Evolutionary conservation across 2,329 filamentous ascomycete species (phyloP), one percentile per base, ranked within the genome.

Genomic region (Curvularia verruculosa): DNA sequence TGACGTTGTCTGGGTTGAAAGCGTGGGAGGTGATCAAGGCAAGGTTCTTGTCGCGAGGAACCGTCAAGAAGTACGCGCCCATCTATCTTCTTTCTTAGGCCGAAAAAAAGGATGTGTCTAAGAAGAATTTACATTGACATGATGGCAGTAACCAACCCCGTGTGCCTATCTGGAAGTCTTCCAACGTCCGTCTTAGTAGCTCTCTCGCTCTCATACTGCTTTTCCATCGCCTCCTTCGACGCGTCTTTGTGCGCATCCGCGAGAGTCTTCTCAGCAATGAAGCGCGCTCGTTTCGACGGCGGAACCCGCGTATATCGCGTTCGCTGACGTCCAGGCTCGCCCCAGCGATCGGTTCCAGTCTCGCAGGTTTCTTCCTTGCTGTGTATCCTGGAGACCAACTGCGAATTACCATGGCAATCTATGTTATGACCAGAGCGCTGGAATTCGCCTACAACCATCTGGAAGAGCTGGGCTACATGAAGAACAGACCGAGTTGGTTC

Each of bases 361-460:
- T 97, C 46, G 92, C 94, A 0, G 94, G 94, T 3, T 84, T 96
- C 48, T 89, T 91, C 48, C 81, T 98, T 18, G 91, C 90, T 7
- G 84, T 96, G 9, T 91, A 87, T 82, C 94, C 72, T 66, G 85
- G 82, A 36, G 83, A 87, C 61, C 87, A 90, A 65, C 74, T 95
- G 65, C 87, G 95, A 49, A 82, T 94, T 51, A 91, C 90, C 0
- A 84, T 95, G 45, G 88, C 92, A 13, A 91, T 98, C 59, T 96
- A 94, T 72, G 82, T 88, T 54, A 82, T 92, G 59, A 94, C 92
- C 65, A 85, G 91, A 49, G 90, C 91, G 1, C 80, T 96, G 36
- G 94, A 99, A 73, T 95, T 94, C 65, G 83, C 85, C 4, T 98
- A 93, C 83, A 96, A 96, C 74, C 82, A 88, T 19, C 83, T 91